Evolutionary conservation across 2,329 filamentous ascomycete genomes (phyloP), one percentile per base, ranked within the genome.

Genomic region (Colletotrichum shisoi): DNA sequence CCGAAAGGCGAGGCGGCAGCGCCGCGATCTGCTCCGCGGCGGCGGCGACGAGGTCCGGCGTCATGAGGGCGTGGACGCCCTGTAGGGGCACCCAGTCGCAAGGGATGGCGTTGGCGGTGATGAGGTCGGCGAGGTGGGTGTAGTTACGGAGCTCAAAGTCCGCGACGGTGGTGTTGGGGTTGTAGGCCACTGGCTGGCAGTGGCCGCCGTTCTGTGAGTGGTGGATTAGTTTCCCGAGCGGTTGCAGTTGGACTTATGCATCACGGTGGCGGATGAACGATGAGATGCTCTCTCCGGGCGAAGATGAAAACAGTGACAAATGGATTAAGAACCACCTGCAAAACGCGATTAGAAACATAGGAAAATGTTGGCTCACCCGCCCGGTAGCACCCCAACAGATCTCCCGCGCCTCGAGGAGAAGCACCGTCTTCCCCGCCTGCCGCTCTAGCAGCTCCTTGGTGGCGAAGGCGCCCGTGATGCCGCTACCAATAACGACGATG

Each of bases 351-450:
- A 8, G 34, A 54, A 53, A 15, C 31, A 15, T 39, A 34, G 7
- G 4, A 58, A 65, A 54, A 53, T 12, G 34, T 15, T 4, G 44
- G 82, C 87, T 82, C 73, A 91, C 89, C 73, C 91, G 80, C n/a
- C 91, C 91, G 1, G 91, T 94, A n/a, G 91, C 91, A 19, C 91
- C 91, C 86, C 87, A 93, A 74, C 91, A 94, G 4, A 89, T 90
- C 79, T 94, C 91, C 72, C 91, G 83, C 15, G 91, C 91, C 78
- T 94, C 91, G 5, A 94, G 81, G 80, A 94, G 84, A 6, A 94
- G 81, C 8, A 93, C 84, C n/a, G 78, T 81, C 66, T 83, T 79
- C 5, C 82, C 71, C 69, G 76, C 74, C 71, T 66, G 76, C 70
- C 69, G 79, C 63, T 79, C 82, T 73, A 79, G 84, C 58, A 92